Evolutionary conservation across 2,329 filamentous ascomycete genomes (phyloP).

Genomic region (Diaporthe citrichinensis): DNA sequence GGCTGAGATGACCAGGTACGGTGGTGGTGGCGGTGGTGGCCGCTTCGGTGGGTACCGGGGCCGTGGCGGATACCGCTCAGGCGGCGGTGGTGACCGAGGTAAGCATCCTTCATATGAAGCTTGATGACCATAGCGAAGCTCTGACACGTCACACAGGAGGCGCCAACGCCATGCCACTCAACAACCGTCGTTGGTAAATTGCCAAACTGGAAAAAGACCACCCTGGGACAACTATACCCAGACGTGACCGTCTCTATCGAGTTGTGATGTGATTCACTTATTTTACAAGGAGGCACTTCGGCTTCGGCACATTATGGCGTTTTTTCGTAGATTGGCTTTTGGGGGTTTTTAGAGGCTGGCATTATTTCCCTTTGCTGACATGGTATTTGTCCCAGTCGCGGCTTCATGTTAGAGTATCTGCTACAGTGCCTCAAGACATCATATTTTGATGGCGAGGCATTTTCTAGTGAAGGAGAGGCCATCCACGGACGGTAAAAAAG

Average conservation of each 20-base stretch:
- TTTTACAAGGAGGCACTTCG: conserved; percentile 33
- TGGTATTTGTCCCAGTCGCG: conserved; percentile 34
- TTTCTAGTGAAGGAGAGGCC: background rate
- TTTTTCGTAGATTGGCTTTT: conserved; percentile 41
- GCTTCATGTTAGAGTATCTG: conserved; percentile 34
- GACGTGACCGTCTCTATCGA: conserved; percentile 3
- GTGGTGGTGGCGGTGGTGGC: conserved; percentile 85
- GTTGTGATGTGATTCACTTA: conserved; percentile 25
- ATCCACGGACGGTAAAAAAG: background rate
- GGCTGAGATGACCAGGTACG: conserved; percentile 94
- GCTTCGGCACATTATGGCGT: conserved; percentile 41
- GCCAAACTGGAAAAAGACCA: background rate
- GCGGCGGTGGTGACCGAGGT: conserved; percentile 53
- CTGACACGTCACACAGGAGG: conserved; percentile 48
- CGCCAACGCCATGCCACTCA: conserved; percentile 65
- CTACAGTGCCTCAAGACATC: conserved; percentile 25
- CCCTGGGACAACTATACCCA: background rate
- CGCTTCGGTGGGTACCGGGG: conserved; percentile 81
- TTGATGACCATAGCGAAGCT: conserved; percentile 36
- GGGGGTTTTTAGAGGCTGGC: conserved; percentile 41
- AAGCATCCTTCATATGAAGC: conserved; percentile 41
- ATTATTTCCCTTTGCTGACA: conserved; percentile 38
- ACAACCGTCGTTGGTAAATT: conserved; percentile 66
- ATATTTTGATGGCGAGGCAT: conserved; percentile 14
- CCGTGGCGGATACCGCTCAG: conserved; percentile 61